These are phyloP conservation scores for Akebia trifoliata DNA, from an alignment of 164 flowering plant species.

Conservation along the genomic window DNA sequence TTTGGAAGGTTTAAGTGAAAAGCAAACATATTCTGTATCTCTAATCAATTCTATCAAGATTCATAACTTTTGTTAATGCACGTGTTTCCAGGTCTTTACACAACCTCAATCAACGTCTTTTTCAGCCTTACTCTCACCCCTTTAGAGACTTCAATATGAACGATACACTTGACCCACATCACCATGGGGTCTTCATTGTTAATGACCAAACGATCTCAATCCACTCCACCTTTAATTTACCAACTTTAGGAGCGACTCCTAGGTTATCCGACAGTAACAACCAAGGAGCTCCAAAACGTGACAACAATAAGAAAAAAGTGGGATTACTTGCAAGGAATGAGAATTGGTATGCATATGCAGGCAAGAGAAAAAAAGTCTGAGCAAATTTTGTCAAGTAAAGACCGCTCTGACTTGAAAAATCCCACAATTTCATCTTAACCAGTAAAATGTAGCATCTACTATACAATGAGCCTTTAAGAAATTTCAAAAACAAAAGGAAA, in stretches of 20 bases:
- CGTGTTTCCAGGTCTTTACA: neutral
- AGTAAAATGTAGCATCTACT: neutral
- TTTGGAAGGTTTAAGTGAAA: no score
- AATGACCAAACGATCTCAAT: no score
- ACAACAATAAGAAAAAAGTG: no score
- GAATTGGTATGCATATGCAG: no score
- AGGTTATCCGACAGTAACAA: neutral
- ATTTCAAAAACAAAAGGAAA: neutral
- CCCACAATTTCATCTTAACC: no score
- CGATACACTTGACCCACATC: no score
- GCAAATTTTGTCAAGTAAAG: no score
- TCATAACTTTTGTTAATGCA: neutral
- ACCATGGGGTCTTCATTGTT: neutral
- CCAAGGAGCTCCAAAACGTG: neutral
- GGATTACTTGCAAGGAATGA: no score
- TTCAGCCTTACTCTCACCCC: neutral
- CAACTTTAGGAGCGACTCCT: neutral
- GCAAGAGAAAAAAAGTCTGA: no score
- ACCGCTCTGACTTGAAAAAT: no score
- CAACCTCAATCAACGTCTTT: neutral
- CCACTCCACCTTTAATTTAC: neutral
- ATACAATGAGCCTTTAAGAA: neutral
- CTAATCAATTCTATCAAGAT: neutral
- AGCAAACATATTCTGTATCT: no score
- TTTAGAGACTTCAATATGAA: neutral